phyloP scores from a whole-genome alignment of 495 filamentous ascomycete species.

The Aspergillus coremiiformis region DNA sequence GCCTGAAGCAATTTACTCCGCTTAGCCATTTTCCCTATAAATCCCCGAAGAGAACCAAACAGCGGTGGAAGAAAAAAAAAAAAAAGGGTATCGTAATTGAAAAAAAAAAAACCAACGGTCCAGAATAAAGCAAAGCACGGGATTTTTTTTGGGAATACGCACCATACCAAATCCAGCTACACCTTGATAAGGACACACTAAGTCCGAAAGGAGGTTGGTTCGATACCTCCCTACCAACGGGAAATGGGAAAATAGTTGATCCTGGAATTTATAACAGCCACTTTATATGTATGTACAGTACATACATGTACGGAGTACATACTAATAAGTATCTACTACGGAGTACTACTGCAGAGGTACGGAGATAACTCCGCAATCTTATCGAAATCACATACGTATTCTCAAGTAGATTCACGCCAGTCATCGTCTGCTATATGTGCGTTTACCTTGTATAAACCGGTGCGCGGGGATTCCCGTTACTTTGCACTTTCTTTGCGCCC shows the following conservation, averaged over 20 bases:
- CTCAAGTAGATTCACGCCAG: no score
- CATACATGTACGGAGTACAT: no score
- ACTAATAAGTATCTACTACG: no score
- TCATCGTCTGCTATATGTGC: no score
- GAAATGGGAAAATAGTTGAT: slow-evolving; percentile 18
- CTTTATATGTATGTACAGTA: not conserved
- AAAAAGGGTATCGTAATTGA: slow-evolving; percentile 7
- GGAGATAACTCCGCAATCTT: not conserved
- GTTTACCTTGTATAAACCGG: no score
- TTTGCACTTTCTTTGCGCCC: no score
- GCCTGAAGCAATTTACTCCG: slow-evolving; percentile 60
- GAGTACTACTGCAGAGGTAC: no score
- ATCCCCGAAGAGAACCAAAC: not conserved
- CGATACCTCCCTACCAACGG: no score
- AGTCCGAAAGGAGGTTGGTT: not conserved
- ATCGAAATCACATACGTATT: no score
- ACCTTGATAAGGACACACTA: slow-evolving; percentile 20
- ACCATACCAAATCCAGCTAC: slow-evolving; percentile 26
- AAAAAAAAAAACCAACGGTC: not conserved
- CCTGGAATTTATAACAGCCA: slow-evolving; percentile 11
- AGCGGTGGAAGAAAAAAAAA: slow-evolving; percentile 7
- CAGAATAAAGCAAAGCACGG: slow-evolving; percentile 15
- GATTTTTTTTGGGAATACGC: slow-evolving; percentile 36
- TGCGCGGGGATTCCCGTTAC: no score
- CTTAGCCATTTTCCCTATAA: slow-evolving; percentile 44